Evolutionary conservation across 1,284 basidiomycete genomes (phyloP), one percentile per base, ranked within the genome.

Genomic region (Trametes polyzona): DNA sequence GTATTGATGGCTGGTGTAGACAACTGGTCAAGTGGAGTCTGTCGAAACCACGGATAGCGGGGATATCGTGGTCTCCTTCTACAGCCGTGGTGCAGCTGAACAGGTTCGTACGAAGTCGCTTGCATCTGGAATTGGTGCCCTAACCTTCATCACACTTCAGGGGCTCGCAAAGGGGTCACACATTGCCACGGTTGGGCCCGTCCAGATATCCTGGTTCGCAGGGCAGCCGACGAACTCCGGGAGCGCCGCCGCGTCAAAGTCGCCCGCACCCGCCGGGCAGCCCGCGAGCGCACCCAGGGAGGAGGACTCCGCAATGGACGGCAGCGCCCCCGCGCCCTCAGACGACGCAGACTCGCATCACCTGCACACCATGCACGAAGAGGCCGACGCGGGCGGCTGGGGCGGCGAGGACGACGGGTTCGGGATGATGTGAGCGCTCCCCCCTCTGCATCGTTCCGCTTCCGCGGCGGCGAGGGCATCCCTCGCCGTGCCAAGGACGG

Each of bases 81-180:
- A 78, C 65, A 84, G 81, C 44, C 83, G 90, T 56, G 74, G 77
- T 35, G 86, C 79, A 23, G 90, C 91, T n/a, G 90, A 93, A 71
- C 87, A 88, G 79, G 89, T 88, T 64, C 29, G 48, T 29, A 10
- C n/a, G n/a, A n/a, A n/a, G n/a, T n/a, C n/a, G n/a, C n/a, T n/a
- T 12, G 29, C 11, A 30, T 40, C 21, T 42, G n/a, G 16, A 19
- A 21, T 19, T 41, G 16, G 16, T 23, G n/a, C 8, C 29, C 32
- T 29, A n/a, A 32, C 42, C 17, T 43, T 6, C 33, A 4, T 19
- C 12, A 33, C 32, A 35, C 11, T 39, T 3, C 58, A 91, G 87
- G 89, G 83, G 27, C 69, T 91, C 8, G 79, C 84, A 30, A 90
- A 89, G 69, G 89, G 88, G 23, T 69, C 73, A 4, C 82, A 81